These are phyloP conservation scores for Rhizoclosmatium globosum DNA, from an alignment of 192 early-diverging fungal species.

Conservation along the genomic window DNA sequence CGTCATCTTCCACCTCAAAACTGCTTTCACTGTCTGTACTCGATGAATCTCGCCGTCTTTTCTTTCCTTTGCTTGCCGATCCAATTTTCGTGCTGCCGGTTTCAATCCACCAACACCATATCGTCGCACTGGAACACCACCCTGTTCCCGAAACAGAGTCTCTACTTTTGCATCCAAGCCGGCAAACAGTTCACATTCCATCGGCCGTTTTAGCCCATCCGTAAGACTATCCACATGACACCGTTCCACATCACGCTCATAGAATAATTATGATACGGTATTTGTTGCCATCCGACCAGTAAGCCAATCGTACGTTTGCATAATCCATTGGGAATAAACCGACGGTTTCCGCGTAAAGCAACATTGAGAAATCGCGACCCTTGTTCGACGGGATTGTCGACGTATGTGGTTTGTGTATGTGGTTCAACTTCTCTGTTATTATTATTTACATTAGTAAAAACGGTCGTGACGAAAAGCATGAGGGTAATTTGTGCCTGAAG, in stretches of 20 bases:
- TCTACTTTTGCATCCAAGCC: not conserved
- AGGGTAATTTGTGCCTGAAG: not conserved
- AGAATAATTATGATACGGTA: constrained; percentile 21
- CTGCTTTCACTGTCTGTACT: not conserved
- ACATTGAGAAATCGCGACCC: constrained; percentile 3
- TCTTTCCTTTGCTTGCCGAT: not conserved
- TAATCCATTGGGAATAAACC: constrained; percentile 19
- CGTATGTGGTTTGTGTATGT: not conserved
- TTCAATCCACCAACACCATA: not conserved
- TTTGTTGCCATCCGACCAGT: not conserved
- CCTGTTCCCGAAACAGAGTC: not conserved
- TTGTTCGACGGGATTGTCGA: not conserved
- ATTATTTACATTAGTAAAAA: no score
- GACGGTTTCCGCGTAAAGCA: not conserved
- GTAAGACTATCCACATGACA: not conserved
- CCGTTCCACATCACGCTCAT: not conserved
- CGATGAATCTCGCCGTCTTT: not conserved
- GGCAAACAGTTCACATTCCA: not conserved
- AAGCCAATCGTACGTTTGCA: constrained; percentile 5
- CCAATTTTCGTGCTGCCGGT: not conserved
- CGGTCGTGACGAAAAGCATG: no score
- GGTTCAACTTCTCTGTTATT: constrained; percentile 10
- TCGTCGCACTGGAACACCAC: not conserved
- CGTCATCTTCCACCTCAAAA: not conserved
- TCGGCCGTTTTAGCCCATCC: not conserved